phyloP scores from a whole-genome alignment of 2,329 filamentous ascomycete genomes.

The Hawksworthiomyces lignivorus region DNA sequence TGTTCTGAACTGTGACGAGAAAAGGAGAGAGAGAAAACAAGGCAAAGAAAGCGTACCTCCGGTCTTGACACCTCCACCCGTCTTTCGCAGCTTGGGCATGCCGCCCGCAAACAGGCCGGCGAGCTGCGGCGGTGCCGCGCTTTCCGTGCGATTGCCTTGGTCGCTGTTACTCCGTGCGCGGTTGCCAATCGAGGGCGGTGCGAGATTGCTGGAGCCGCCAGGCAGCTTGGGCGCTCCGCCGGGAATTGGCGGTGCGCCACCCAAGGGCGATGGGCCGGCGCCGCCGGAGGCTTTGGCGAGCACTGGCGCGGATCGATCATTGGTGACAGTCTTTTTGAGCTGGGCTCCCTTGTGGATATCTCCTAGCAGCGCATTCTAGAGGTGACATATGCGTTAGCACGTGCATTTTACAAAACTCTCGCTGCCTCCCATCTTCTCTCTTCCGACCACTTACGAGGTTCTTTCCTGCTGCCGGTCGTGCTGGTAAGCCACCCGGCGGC shows the following conservation, averaged over 20 bases:
- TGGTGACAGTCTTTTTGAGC: slow-evolving; percentile 81
- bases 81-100: slow-evolving; percentile 90
- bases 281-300: slow-evolving; percentile 44
- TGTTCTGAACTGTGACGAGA: slow-evolving; percentile 15
- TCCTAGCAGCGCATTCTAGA: slow-evolving; percentile 72
- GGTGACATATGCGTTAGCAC: no score
- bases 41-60: slow-evolving; percentile 45
- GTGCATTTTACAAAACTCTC: no score
- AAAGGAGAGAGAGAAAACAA: background rate
- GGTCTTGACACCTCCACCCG: slow-evolving; percentile 71
- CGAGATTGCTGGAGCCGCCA: slow-evolving; percentile 42
- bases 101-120: slow-evolving; percentile 86
- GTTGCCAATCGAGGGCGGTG: slow-evolving; percentile 63
- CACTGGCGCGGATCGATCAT: slow-evolving; percentile 80
- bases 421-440: no score
- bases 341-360: slow-evolving; percentile 78
- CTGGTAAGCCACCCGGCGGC: slow-evolving; percentile 55
- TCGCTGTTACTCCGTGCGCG: slow-evolving; percentile 82
- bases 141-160: slow-evolving; percentile 39
- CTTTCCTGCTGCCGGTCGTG: slow-evolving; percentile 46
- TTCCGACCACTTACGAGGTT: slow-evolving; percentile 10
- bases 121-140: slow-evolving; percentile 63
- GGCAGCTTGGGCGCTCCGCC: slow-evolving; percentile 47
- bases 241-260: slow-evolving; percentile 79
- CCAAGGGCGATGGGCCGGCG: slow-evolving; percentile 54